These are phyloP conservation scores for Imleria badia DNA, from an alignment of 768 basidiomycete genomes.

Conservation along the genomic window DNA sequence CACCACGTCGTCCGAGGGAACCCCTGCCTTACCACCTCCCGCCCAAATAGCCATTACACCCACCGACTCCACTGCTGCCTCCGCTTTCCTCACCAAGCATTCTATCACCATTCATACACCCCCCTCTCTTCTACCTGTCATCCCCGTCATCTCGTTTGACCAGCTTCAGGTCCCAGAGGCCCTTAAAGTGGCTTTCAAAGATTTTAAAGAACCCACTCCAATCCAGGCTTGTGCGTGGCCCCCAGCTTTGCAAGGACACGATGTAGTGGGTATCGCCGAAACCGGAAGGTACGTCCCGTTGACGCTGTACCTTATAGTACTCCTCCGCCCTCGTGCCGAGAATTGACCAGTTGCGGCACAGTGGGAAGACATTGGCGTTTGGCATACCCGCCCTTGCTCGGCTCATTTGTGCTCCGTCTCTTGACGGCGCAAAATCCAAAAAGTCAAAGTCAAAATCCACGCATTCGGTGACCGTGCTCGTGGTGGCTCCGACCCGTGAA, in stretches of 20 bases:
- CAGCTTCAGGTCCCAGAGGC: slow-evolving; percentile 65
- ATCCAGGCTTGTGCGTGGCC: slow-evolving; percentile 98
- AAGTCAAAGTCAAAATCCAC: slow-evolving; percentile 30
- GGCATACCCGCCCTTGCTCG: slow-evolving; percentile 85
- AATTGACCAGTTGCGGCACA: slow-evolving; percentile 28
- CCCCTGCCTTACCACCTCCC: slow-evolving; percentile 18
- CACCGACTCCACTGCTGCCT: slow-evolving; percentile 38
- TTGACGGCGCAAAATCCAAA: slow-evolving; percentile 20
- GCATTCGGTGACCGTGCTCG: slow-evolving; percentile 57
- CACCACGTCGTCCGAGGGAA: slow-evolving; percentile 1
- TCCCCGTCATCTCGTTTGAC: slow-evolving; percentile 73
- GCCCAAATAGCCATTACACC: slow-evolving; percentile 14
- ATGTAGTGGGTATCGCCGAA: slow-evolving; percentile 95
- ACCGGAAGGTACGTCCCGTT: slow-evolving; percentile 70
- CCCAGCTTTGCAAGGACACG: slow-evolving; percentile 72
- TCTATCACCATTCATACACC: slow-evolving; percentile 69
- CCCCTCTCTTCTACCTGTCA: slow-evolving; percentile 42
- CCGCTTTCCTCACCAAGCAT: slow-evolving; percentile 69
- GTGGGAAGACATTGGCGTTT: slow-evolving; percentile 96
- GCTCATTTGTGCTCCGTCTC: slow-evolving; percentile 45
- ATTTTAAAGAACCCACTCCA: slow-evolving; percentile 87
- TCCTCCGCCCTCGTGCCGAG: neutral
- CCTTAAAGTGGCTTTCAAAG: slow-evolving; percentile 61
- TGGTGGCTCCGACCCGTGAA: slow-evolving; percentile 94
- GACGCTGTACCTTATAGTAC: neutral